Evolutionary conservation across 2,329 filamentous ascomycete genomes (phyloP), one percentile per base, ranked within the genome.

Genomic region (Neofusicoccum kwambonambiense): DNA sequence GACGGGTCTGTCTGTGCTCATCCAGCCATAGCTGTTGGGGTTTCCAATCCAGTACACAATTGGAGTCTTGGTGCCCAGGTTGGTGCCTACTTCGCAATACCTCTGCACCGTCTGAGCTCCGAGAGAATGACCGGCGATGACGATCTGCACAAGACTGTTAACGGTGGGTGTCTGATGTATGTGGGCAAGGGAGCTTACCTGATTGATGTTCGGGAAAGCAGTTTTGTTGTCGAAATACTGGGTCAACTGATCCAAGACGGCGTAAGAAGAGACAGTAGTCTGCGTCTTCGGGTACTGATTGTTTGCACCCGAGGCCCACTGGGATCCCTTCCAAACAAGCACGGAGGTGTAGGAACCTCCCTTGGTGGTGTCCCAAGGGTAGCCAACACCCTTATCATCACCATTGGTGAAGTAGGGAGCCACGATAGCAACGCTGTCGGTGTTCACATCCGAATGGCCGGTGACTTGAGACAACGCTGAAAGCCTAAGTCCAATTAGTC

Each of bases 1-100:
- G 6, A 76, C 63, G 2, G 76, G 76, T 7, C 75, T 71, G 31
- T 69, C 66, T 2, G 69, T 70, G 45, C 66, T 71, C 51, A 77
- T 67, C 75, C 75, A 77, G 8, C 71, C 70, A 57, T 70, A 75
- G 65, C 72, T 75, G 68, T 78, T 64, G 27, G 65, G 65, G 8
- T 66, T 66, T 37, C 60, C 65, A 19, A 58, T 34, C 65, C 65
- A 66, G 44, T 66, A 66, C 8, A 62, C 42, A 2, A 66, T 22
- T 3, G 65, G 60, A 1, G 65, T 50, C 15, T 34, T 27, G 6
- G 52, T 58, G 7, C 19, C 51, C 13, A 64, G 44, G 9, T 54
- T 31, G 4, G 37, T 58, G 7, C 65, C 61, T 6, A 66, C 65
- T 58, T 51, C 61, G 54, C 50, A 62, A 39, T 66, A 58, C 15